A percentile compares a stretch with the other conserved stretches of the same genome.
phyloP scores from a whole-genome alignment of 2,329 filamentous ascomycete genomes.

The Diaporthe vaccinii region DNA sequence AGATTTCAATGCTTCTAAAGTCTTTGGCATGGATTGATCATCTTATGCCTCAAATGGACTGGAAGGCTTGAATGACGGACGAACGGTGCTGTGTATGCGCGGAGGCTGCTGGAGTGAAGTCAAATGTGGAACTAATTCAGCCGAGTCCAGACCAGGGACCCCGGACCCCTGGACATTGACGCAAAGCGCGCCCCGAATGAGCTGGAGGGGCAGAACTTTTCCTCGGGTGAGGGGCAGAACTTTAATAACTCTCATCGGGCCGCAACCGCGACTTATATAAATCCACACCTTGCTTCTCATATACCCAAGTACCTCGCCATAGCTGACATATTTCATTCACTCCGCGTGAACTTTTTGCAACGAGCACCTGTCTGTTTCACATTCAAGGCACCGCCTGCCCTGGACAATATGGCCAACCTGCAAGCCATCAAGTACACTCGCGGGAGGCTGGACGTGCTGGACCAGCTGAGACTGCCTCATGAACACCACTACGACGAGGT shows the following conservation, averaged over 20 bases:
- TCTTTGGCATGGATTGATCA: no score
- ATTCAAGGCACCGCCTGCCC: no score
- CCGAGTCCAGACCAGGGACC: background rate
- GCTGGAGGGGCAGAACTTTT: slow-evolving; percentile 26
- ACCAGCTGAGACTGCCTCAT: slow-evolving; percentile 87
- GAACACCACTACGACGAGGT: slow-evolving; percentile 83
- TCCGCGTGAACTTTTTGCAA: background rate
- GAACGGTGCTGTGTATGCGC: no score
- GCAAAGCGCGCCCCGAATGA: background rate
- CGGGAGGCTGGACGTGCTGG: slow-evolving; percentile 81
- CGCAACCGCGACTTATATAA: background rate
- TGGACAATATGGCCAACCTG: slow-evolving; percentile 68
- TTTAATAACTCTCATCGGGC: background rate
- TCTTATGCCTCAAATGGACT: background rate
- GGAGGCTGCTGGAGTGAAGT: no score
- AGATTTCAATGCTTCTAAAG: no score
- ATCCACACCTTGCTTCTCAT: background rate
- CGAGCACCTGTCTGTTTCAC: background rate
- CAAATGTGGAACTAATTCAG: background rate
- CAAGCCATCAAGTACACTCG: slow-evolving; percentile 83
- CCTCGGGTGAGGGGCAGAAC: background rate
- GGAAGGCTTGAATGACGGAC: no score
- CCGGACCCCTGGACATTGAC: background rate
- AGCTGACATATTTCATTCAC: background rate
- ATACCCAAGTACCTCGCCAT: no score